Conservation (phyloP, 345 rosid genomes). For the Eucalyptus leucophloia region DNA sequence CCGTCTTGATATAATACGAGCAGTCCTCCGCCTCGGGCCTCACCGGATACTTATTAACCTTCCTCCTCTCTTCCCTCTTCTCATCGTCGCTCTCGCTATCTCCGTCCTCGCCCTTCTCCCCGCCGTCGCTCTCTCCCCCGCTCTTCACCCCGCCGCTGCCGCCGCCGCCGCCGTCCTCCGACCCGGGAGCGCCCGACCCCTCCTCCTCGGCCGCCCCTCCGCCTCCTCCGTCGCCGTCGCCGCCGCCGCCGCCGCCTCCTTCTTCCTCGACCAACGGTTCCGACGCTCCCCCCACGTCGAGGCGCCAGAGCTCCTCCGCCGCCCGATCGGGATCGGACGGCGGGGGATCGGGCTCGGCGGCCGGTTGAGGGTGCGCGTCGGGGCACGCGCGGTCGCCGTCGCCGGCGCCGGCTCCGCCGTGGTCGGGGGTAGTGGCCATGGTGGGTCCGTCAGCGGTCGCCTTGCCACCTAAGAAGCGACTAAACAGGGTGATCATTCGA, state of each 20-base stretch:
- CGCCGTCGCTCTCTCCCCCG: background rate
- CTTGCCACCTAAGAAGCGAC: background rate
- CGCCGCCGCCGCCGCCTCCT: background rate
- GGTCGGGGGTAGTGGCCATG: background rate
- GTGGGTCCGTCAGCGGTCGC: background rate
- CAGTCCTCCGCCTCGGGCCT: conserved; percentile 87
- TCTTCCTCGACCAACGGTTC: background rate
- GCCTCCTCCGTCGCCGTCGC: background rate
- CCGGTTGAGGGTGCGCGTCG: background rate
- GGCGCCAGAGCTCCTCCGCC: conserved; percentile 12
- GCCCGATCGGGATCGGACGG: conserved; percentile 18
- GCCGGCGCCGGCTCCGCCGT: background rate
- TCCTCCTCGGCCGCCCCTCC: background rate
- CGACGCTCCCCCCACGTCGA: conserved; percentile 7
- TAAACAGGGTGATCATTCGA: background rate
- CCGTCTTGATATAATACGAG: conserved; percentile 64
- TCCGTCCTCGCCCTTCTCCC: background rate
- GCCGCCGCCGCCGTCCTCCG: background rate
- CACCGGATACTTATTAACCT: conserved; percentile 39
- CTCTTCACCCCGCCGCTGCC: background rate
- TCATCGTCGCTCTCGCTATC: background rate
- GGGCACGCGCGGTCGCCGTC: background rate
- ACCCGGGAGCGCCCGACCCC: background rate
- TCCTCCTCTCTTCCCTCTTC: background rate
- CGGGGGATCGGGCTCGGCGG: conserved; percentile 12